These are phyloP conservation scores for Amanita phalloides DNA, from an alignment of 768 basidiomycete genomes.

Conservation along the genomic window DNA sequence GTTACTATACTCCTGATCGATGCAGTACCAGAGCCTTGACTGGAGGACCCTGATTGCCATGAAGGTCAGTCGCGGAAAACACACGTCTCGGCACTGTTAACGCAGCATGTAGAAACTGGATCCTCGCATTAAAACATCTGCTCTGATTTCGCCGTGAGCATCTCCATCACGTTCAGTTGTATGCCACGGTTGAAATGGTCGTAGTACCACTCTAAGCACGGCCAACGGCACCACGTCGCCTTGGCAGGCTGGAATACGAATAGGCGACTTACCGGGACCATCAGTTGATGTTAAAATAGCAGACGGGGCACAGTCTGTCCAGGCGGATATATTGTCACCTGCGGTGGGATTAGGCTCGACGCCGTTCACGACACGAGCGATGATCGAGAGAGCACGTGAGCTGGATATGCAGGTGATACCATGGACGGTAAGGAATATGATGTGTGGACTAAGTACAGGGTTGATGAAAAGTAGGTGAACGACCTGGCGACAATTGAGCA, in stretches of 20 bases:
- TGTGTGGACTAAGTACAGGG: not conserved
- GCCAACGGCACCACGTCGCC: constrained; percentile 36
- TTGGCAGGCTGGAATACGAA: constrained; percentile 61
- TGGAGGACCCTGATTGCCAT: constrained; percentile 69
- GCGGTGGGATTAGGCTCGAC: constrained; percentile 33
- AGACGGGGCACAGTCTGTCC: constrained; percentile 55
- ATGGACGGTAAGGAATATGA: constrained; percentile 44
- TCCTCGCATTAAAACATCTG: constrained; percentile 44
- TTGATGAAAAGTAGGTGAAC: constrained; percentile 36
- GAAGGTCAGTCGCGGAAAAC: constrained; percentile 32
- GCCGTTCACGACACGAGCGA: constrained; percentile 55
- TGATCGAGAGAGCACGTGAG: constrained; percentile 58
- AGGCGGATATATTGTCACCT: constrained; percentile 59
- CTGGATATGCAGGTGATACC: constrained; percentile 57
- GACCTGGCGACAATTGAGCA: constrained; percentile 48
- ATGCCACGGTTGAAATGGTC: not conserved
- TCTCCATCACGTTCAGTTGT: not conserved
- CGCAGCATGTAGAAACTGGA: constrained; percentile 33
- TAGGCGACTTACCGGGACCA: constrained; percentile 53
- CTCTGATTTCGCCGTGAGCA: constrained; percentile 54
- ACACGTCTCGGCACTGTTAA: not conserved
- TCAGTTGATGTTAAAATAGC: constrained; percentile 49
- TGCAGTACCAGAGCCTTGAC: constrained; percentile 71
- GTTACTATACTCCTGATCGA: not conserved
- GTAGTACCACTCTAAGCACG: constrained; percentile 26